Conservation (phyloP, 1,284 basidiomycete species). For the Melampsora occidentalis region DNA sequence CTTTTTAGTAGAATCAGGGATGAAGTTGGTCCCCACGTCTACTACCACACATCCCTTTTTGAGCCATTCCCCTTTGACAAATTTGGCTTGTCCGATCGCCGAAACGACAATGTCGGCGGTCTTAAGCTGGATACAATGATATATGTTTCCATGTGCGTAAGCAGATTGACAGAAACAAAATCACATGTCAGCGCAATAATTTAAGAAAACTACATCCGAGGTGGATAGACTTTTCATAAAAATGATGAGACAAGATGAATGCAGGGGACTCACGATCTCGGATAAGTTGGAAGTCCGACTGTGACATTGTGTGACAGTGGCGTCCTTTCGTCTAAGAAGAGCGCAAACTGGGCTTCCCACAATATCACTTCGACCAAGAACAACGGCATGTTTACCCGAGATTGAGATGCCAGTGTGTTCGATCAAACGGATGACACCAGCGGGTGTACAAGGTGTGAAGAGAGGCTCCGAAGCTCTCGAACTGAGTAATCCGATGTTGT, state of each 20-base stretch:
- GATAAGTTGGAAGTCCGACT: constrained; percentile 79
- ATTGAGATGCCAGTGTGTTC: constrained; percentile 58
- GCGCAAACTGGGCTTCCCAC: constrained; percentile 93
- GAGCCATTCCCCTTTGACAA: constrained; percentile 89
- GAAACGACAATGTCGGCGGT: constrained; percentile 87
- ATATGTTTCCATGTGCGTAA: no score
- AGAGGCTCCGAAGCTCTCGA: constrained; percentile 86
- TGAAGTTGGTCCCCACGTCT: constrained; percentile 96
- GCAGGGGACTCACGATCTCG: constrained; percentile 62
- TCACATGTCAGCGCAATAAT: background rate
- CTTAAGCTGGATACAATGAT: constrained; percentile 61
- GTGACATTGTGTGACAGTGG: constrained; percentile 97
- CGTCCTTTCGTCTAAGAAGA: constrained; percentile 83
- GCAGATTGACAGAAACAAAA: no score
- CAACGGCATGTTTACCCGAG: constrained; percentile 69
- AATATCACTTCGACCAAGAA: constrained; percentile 95
- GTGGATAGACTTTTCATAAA: no score
- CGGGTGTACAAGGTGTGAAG: constrained; percentile 93
- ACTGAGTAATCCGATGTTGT: constrained; percentile 93
- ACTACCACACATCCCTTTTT: constrained; percentile 91
- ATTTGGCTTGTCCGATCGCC: constrained; percentile 87
- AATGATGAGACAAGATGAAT: constrained; percentile 24
- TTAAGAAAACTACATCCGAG: background rate
- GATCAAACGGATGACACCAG: constrained; percentile 84
- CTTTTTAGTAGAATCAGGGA: constrained; percentile 89